phyloP scores from a whole-genome alignment of 768 basidiomycete genomes.

The Dacryopinax primogenitus region DNA sequence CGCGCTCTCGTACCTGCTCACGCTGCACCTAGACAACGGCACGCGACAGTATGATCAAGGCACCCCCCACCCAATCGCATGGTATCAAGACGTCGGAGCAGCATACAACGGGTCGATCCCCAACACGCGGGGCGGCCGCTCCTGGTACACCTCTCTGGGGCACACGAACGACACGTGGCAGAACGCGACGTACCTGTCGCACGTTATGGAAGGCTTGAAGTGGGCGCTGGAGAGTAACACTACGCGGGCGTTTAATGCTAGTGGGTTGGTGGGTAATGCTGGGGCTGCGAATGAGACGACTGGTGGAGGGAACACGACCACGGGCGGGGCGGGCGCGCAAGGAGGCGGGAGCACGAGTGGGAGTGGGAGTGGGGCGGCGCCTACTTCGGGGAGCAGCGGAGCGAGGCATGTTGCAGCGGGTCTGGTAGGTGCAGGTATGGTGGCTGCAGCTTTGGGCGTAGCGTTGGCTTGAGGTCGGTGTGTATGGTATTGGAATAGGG shows the following conservation, averaged over 20 bases:
- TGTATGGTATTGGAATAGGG: too few species aligned
- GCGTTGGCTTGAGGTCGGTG: conserved; percentile 12
- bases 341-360: neutral
- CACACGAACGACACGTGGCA: conserved; percentile 73
- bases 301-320: neutral
- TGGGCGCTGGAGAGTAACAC: conserved; percentile 64
- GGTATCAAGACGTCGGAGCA: conserved; percentile 68
- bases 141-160: conserved; percentile 73
- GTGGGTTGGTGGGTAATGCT: conserved; percentile 46
- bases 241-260: conserved; percentile 50
- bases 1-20: conserved; percentile 14
- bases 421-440: conserved; percentile 8
- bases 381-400: neutral
- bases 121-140: conserved; percentile 42
- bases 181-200: conserved; percentile 55
- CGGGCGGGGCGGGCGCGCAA: neutral
- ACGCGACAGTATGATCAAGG: conserved; percentile 50
- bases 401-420: conserved; percentile 4
- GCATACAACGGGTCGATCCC: conserved; percentile 32
- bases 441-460: conserved; percentile 3
- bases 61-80: conserved; percentile 68
- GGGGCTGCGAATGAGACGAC: neutral
- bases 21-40: conserved; percentile 18
- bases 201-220: conserved; percentile 60
- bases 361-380: neutral